Evolutionary conservation across 1,139 yeast genomes (phyloP).

Genomic region (Hyphopichia pseudoburtonii): DNA sequence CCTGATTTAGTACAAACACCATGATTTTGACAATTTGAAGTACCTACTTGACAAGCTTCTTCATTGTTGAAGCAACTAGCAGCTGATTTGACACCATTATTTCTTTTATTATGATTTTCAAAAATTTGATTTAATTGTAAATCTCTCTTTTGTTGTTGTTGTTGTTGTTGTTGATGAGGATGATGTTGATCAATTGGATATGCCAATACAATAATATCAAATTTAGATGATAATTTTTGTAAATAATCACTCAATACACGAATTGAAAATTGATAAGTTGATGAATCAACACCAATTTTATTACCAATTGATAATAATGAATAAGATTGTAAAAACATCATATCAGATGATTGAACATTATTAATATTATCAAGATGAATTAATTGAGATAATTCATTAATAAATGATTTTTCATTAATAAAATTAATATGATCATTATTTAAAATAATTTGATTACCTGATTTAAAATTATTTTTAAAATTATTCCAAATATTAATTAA

Average conservation of each 20-base stretch:
- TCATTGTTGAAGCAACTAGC: slow-evolving; percentile 40
- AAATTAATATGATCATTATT: slow-evolving; percentile 16
- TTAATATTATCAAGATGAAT: slow-evolving; percentile 29
- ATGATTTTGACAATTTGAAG: slow-evolving; percentile 60
- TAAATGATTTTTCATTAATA: slow-evolving; percentile 45
- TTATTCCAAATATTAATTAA: slow-evolving; percentile 37
- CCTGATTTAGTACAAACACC: slow-evolving; percentile 54
- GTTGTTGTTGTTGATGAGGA: neutral
- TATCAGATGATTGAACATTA: slow-evolving; percentile 15
- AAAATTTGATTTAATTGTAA: slow-evolving; percentile 25
- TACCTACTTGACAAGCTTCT: slow-evolving; percentile 52
- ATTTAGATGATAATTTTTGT: slow-evolving; percentile 23
- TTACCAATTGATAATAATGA: slow-evolving; percentile 42
- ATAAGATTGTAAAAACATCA: slow-evolving; percentile 35
- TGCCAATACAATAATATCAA: slow-evolving; percentile 32
- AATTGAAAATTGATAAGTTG: slow-evolving; percentile 39
- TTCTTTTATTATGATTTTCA: slow-evolving; percentile 12
- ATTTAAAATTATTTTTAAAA: slow-evolving; percentile 15
- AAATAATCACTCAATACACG: slow-evolving; percentile 33
- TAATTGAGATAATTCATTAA: slow-evolving; percentile 49
- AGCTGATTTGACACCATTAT: slow-evolving; percentile 13
- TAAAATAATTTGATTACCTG: slow-evolving; percentile 9
- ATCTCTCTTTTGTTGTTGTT: slow-evolving; percentile 18
- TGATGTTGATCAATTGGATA: slow-evolving; percentile 21
- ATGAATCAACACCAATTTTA: slow-evolving; percentile 42